A percentile compares a stretch with the other conserved stretches of the same genome.
phyloP scores from a whole-genome alignment of 345 rosid genomes.

The Populus alba region DNA sequence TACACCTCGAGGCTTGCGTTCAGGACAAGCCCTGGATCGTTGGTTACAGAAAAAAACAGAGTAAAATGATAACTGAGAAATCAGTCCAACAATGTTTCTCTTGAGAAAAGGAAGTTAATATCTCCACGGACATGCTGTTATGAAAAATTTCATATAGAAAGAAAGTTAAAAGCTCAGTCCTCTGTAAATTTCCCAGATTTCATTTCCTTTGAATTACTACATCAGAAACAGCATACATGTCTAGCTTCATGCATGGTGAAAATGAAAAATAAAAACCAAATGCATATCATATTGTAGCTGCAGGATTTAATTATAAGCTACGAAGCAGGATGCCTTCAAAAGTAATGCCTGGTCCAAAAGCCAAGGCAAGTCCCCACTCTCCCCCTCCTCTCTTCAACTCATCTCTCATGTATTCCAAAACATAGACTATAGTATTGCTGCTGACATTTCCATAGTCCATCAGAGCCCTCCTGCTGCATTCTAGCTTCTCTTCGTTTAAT shows the following conservation, averaged over 20 bases:
- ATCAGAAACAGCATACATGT: neutral
- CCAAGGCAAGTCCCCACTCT: conserved; percentile 90
- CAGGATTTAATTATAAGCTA: conserved; percentile 40
- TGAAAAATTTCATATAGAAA: neutral
- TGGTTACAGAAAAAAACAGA: too few species aligned
- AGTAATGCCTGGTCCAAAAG: conserved; percentile 96
- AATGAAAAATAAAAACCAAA: neutral
- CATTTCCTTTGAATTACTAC: neutral
- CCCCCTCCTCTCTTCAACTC: conserved; percentile 57
- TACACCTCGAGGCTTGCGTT: too few species aligned
- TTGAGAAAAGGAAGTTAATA: neutral
- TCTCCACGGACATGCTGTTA: neutral
- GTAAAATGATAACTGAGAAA: too few species aligned
- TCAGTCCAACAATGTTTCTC: neutral
- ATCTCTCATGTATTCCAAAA: conserved; percentile 80
- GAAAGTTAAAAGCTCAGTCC: neutral
- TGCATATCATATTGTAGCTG: neutral
- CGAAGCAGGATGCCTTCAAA: conserved; percentile 94
- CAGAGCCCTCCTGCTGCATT: conserved; percentile 76
- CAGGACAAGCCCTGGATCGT: too few species aligned
- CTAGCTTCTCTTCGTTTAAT: conserved; percentile 51
- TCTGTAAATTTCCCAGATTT: neutral
- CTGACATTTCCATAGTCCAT: conserved; percentile 87
- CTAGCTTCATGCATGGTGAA: neutral
- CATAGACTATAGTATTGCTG: conserved; percentile 83